Conservation (phyloP, 768 basidiomycete genomes). For the Daedaleopsis sinensis region DNA sequence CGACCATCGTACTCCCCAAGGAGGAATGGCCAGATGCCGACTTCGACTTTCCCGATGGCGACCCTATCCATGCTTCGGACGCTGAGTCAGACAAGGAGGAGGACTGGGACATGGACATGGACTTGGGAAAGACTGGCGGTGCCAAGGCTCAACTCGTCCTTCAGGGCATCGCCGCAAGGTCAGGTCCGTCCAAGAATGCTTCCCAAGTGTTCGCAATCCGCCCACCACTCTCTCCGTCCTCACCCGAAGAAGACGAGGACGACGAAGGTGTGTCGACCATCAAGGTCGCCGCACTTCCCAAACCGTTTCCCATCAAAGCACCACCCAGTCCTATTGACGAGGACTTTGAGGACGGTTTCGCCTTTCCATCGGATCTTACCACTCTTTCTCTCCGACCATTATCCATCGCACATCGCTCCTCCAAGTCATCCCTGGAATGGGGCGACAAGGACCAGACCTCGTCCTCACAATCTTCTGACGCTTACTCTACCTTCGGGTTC, state of each 20-base stretch:
- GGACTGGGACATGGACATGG: constrained; percentile 85
- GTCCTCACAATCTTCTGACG: constrained; percentile 78
- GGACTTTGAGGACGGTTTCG: constrained; percentile 84
- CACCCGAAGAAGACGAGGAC: constrained; percentile 61
- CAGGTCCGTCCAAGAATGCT: constrained; percentile 38
- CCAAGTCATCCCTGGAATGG: constrained; percentile 87
- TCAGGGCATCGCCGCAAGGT: constrained; percentile 42
- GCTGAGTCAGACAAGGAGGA: constrained; percentile 67
- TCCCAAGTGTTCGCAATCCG: constrained; percentile 62
- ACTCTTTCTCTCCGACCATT: constrained; percentile 81
- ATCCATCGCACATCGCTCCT: constrained; percentile 74
- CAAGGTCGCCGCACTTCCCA: constrained; percentile 60
- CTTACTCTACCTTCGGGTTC: constrained; percentile 80
- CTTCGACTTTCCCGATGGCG: constrained; percentile 82
- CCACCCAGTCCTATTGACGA: constrained; percentile 59
- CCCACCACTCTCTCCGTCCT: constrained; percentile 56
- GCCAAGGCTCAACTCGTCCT: constrained; percentile 47
- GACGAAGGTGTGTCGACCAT: constrained; percentile 86
- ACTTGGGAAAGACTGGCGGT: constrained; percentile 59
- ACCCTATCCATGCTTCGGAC: constrained; percentile 61
- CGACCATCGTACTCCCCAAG: constrained; percentile 51
- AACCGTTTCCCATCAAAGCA: constrained; percentile 30
- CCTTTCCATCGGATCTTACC: constrained; percentile 78
- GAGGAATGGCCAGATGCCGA: constrained; percentile 91
- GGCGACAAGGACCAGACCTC: constrained; percentile 81